Base-by-base conservation (phyloP, 176 grass and related monocot species). In the Eleusine indica region DNA sequence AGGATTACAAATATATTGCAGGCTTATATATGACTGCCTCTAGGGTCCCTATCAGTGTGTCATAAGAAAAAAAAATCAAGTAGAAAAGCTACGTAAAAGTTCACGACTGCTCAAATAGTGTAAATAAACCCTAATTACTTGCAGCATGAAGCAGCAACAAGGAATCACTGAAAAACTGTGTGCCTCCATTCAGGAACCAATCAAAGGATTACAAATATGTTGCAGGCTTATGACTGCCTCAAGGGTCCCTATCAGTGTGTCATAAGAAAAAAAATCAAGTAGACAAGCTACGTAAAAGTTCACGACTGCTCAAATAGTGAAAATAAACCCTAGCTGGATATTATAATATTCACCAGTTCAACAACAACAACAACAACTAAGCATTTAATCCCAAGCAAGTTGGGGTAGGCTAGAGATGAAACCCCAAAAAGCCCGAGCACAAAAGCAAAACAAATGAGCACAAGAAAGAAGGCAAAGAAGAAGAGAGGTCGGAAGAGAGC, bases 71-170 rank as follows among this genome's bases (percentile, higher is more conserved):
- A 39, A 0, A 9, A 68, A 39, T 47, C 15, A 51, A 68, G 32
- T 0, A 64, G 22, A 5, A 9, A 64, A 64, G 25, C 61, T 13
- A 64, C 5, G 25, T 13, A 12, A 13, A 64, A 28, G 60, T 63
- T 63, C 60, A 63, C 13, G 61, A 7, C 61, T 30, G 61, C 10
- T 64, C 25, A 64, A 62, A 13, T 60, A n/a, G 57, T 58, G 18
- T 58, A 8, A 22, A 10, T 60, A 60, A 54, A 54, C 52, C 53
- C 53, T 39, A 12, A 46, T 71, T 54, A 57, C 49, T 66, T 63
- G 69, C 75, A 87, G 68, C 22, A 30, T 44, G 18, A 67, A 44
- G 5, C n/a, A 68, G 17, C 7, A 70, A 3, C 38, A 57, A 84
- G 11, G 73, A 57, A 60, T 32, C 21, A 53, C 11, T 52, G n/a